These are phyloP conservation scores for Neurospora sp. DNA, from an alignment of 495 filamentous ascomycete genomes.

Conservation along the genomic window DNA sequence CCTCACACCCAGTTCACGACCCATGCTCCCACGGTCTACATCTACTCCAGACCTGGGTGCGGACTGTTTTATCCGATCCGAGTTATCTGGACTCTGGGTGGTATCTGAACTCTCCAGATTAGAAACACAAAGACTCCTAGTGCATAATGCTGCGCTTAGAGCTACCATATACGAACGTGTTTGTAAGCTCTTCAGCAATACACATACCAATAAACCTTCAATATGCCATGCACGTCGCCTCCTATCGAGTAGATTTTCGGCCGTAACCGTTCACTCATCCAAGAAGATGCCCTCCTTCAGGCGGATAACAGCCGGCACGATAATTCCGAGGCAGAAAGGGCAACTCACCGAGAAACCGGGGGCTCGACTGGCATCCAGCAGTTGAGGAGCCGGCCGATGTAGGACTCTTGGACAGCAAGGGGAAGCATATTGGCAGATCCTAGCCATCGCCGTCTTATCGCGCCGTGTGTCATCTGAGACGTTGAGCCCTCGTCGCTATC, in stretches of 20 bases:
- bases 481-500: not conserved
- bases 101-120: not conserved
- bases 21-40: not conserved
- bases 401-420: not conserved
- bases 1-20: not conserved
- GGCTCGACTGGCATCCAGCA: not conserved
- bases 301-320: not conserved
- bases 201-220: not conserved
- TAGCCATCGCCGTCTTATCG: not conserved
- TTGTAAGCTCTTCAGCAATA: not conserved
- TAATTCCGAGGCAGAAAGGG: not conserved
- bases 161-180: not conserved
- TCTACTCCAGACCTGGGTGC: not conserved
- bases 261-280: not conserved
- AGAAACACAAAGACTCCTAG: not conserved
- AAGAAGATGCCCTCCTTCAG: not conserved
- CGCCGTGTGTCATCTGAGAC: not conserved
- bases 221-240: not conserved
- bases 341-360: not conserved
- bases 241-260: not conserved
- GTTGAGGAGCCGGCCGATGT: not conserved
- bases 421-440: not conserved
- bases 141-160: not conserved
- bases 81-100: not conserved
- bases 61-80: not conserved